Percentiles rank a stretch among this genome's conserved stretches.
Conservation (phyloP, 768 basidiomycete species). For the Naematelia encephala region DNA sequence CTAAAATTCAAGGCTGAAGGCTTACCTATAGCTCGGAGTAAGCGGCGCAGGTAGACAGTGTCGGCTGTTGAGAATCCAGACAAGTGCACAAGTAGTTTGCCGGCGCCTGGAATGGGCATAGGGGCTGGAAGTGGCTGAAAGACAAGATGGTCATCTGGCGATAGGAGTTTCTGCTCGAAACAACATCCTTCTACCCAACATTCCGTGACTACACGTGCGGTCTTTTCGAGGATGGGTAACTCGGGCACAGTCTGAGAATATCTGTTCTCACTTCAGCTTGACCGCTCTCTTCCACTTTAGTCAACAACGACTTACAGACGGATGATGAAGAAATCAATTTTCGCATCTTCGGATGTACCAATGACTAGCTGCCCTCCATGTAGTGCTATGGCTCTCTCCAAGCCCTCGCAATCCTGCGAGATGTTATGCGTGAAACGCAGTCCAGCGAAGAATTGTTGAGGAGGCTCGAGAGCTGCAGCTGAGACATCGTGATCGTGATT, state of each 20-base stretch:
- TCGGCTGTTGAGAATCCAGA: constrained; percentile 72
- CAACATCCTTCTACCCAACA: constrained; percentile 90
- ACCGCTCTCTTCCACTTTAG: not conserved
- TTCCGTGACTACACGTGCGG: constrained; percentile 65
- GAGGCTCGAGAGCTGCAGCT: not conserved
- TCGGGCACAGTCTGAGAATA: constrained; percentile 14
- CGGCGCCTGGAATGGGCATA: constrained; percentile 65
- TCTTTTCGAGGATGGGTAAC: constrained; percentile 6
- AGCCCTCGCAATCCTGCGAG: constrained; percentile 22
- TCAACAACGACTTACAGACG: constrained; percentile 31
- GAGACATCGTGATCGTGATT: not conserved
- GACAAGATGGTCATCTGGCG: constrained; percentile 64
- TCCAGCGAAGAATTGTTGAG: constrained; percentile 32
- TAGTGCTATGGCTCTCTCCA: constrained; percentile 32
- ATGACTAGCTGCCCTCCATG: constrained; percentile 32
- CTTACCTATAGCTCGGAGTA: constrained; percentile 67
- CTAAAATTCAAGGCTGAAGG: constrained; percentile 40
- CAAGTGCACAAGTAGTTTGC: constrained; percentile 61
- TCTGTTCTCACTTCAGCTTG: not conserved
- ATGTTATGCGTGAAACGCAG: constrained; percentile 33
- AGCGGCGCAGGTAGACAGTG: constrained; percentile 62
- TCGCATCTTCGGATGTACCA: constrained; percentile 27
- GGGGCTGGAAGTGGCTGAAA: constrained; percentile 64
- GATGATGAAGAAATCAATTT: constrained; percentile 45
- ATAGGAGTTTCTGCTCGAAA: constrained; percentile 68